Base-by-base conservation (phyloP, 164 flowering plant species). In the Magnolia sinica region DNA sequence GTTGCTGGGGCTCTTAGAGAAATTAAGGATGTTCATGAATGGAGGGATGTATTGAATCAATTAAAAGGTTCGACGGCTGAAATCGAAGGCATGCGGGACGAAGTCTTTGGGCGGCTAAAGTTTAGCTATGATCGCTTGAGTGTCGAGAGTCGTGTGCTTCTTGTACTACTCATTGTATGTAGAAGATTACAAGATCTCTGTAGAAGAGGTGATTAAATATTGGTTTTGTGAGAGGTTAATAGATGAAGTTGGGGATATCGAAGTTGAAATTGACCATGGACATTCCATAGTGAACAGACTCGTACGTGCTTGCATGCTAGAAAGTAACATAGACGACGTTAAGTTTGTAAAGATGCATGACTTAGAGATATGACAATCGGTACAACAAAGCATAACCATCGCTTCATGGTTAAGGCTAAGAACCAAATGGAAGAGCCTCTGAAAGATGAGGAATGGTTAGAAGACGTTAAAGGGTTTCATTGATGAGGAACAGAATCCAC, bases 151-250 rank as follows among this genome's bases (percentile, higher is more conserved):
- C 19, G 14, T 14, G 55, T 49, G 73, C n/a, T 50, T 71, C 73
- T 71, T 71, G 73, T 50, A 71, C 45, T 71, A 61, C 59, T 71
- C 73, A 9, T 50, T 71, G 73, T 71, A 18, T 27, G 27, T 61
- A 50, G 31, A 50, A 13, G 73, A 22, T 20, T 8, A 68, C 16
- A 18, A 5, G 50, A 68, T 68, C 27, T 8, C 19, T 16, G 27
- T 16, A 14, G 27, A 68, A 13, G 19, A 68, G 16, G 22, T 29
- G 71, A 18, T 37, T 20, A 37, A 37, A 20, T 8, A 20, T 18
- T 37, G 71, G 71, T 24, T 65, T 65, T 68, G 71, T 14, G 71
- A 68, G 8, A 51, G 71, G 20, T 18, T 68, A 16, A 68, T 37
- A 9, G 49, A 18, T 68, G 50, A 68, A 29, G 50, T 11, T 16